Evolutionary conservation across 2,329 filamentous ascomycete genomes (phyloP), one percentile per base, ranked within the genome.

Genomic region (Fusarium bulbicola): DNA sequence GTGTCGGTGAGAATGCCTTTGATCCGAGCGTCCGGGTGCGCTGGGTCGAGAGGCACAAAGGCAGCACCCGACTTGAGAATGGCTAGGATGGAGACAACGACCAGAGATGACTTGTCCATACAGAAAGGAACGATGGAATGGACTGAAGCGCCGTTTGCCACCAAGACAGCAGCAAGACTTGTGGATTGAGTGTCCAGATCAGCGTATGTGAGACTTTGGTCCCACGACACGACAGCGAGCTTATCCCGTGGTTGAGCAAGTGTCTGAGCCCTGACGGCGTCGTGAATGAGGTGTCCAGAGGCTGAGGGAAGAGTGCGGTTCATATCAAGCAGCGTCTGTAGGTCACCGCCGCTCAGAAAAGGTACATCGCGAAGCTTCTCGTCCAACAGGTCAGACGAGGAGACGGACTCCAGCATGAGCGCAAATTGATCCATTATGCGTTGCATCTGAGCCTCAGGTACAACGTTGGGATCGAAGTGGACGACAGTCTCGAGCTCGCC

Each of bases 151-250:
- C 70, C 70, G 20, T 26, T 30, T 26, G 52, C 42, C 2, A 59
- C 8, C 7, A 73, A 11, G 0, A 24, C 4, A 15, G 15, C 3
- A 12, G 70, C 37, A 21, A 73, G 70, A 18, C 9, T 11, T 3
- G 52, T 59, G 0, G 70, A 70, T 7, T 59, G 46, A 16, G 11
- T 26, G 13, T 66, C 81, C 9, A 85, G 76, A 20, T 85, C 80
- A 34, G 71, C 53, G 58, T 85, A 86, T 4, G 83, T 84, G 46
- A 85, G 81, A 26, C 64, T 70, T 9, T 81, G 81, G 57, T 86
- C 84, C 84, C 83, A 86, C 3, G 84, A 81, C 50, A 80, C 74
- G 15, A 86, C 40, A 11, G 64, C 63, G 36, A 52, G 7, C 24
- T 75, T 66, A 15, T 72, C 61, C 6, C 45, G 42, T 6, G 45